Conservation (phyloP, 1,139 yeast genomes). For the Blastobotrys ciferrii region DNA sequence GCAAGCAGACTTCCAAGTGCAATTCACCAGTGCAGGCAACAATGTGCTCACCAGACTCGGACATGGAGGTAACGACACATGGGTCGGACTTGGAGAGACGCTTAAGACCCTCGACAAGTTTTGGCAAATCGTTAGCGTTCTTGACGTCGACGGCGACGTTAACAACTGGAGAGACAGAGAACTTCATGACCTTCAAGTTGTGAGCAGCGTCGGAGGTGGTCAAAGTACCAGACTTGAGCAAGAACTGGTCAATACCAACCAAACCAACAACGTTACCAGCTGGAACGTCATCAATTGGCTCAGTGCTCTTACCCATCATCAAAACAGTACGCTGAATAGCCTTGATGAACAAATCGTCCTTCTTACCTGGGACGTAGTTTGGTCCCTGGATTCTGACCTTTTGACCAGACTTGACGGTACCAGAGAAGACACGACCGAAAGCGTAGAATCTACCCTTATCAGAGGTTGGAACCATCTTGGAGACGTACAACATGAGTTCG, state of each 20-base stretch:
- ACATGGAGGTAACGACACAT: constrained; percentile 86
- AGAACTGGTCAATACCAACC: constrained; percentile 99
- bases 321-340: constrained; percentile 98
- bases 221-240: constrained; percentile 98
- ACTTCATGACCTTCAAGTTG: constrained; percentile 99
- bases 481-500: constrained; percentile 98
- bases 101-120: constrained; percentile 99
- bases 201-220: constrained; percentile 96
- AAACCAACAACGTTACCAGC: constrained; percentile 99
- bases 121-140: constrained; percentile 99
- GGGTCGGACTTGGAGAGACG: constrained; percentile 99
- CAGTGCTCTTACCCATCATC: constrained; percentile 99
- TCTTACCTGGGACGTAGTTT: constrained; percentile 97
- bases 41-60: constrained; percentile 98
- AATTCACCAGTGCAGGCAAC: constrained; percentile 99
- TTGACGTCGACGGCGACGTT: constrained; percentile 99
- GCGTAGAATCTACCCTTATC: constrained; percentile 99
- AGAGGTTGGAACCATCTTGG: constrained; percentile 99
- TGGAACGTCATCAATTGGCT: constrained; percentile 99
- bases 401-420: constrained; percentile 98
- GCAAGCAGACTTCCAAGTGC: constrained; percentile 97
- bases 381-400: constrained; percentile 99
- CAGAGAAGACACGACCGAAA: constrained; percentile 99
- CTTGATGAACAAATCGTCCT: constrained; percentile 96
- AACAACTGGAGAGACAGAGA: constrained; percentile 99